These are phyloP conservation scores for Chlamydomonas reinhardtii DNA, from an alignment of 163 green algal species.

Conservation along the genomic window DNA sequence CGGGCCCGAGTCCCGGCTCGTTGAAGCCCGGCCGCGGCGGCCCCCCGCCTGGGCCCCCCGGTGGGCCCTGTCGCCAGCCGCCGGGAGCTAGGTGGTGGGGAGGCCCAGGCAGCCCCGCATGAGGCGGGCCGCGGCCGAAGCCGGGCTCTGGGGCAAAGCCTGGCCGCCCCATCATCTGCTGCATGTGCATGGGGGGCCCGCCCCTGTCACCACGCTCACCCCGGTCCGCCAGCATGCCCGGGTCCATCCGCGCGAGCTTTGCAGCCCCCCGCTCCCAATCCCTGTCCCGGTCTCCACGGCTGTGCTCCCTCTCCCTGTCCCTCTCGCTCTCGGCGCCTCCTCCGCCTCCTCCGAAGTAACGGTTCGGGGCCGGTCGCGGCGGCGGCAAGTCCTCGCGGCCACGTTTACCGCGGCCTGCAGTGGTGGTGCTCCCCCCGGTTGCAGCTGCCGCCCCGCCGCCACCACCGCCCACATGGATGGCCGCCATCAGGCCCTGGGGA, in stretches of 20 bases:
- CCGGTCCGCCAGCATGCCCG: neutral
- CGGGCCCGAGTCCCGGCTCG: no score
- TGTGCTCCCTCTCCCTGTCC: neutral
- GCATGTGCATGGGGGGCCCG: neutral
- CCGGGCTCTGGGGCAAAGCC: no score
- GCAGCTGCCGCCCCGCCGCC: neutral
- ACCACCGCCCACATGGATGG: neutral
- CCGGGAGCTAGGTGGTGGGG: no score
- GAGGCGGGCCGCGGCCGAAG: no score
- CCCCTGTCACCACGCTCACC: neutral
- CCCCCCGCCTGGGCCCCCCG: no score
- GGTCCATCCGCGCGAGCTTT: conserved; percentile 11
- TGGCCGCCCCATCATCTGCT: no score
- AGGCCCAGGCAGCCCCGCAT: no score
- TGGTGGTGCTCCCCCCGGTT: no score
- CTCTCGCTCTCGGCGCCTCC: neutral
- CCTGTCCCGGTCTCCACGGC: neutral
- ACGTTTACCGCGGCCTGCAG: neutral
- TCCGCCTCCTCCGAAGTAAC: neutral
- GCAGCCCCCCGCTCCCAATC: neutral
- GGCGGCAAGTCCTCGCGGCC: neutral
- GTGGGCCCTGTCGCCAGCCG: no score
- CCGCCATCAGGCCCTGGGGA: neutral
- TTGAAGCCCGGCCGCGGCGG: no score
- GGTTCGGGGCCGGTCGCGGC: no score